Evolutionary conservation across 805 yeast genomes (phyloP).

Genomic region (Ogataea pini): DNA sequence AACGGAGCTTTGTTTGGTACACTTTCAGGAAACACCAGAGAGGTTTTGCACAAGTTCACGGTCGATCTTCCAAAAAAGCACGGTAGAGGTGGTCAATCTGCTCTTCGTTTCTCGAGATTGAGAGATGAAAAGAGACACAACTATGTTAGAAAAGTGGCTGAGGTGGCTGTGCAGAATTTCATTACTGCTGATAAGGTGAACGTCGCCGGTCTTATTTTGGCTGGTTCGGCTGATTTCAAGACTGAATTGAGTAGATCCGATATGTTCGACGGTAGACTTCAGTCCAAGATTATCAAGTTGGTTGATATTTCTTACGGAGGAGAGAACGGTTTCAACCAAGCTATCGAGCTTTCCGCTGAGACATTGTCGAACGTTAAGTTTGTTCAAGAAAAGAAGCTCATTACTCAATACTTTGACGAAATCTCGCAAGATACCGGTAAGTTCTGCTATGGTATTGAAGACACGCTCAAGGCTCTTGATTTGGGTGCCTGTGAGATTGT

Average conservation of each 20-base stretch:
- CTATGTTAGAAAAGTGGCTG: constrained; percentile 97
- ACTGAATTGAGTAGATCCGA: constrained; percentile 92
- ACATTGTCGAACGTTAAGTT: constrained; percentile 95
- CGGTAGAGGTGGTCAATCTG: constrained; percentile 99
- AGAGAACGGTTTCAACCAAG: constrained; percentile 99
- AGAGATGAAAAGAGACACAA: constrained; percentile 99
- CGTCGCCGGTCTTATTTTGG: constrained; percentile 91
- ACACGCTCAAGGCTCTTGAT: constrained; percentile 93
- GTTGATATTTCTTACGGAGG: constrained; percentile 99
- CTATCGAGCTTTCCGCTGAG: constrained; percentile 96
- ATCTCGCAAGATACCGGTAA: constrained; percentile 96
- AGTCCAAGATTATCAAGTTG: constrained; percentile 81
- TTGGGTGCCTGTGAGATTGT: constrained; percentile 93
- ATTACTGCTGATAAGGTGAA: constrained; percentile 93
- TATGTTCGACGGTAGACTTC: constrained; percentile 87
- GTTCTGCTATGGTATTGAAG: constrained; percentile 96
- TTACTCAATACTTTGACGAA: constrained; percentile 91
- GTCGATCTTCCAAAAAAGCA: constrained; percentile 99
- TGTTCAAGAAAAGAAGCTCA: constrained; percentile 95
- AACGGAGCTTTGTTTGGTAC: constrained; percentile 96
- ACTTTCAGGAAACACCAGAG: constrained; percentile 95
- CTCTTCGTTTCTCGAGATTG: constrained; percentile 96
- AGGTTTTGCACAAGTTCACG: constrained; percentile 90
- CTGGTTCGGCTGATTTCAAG: constrained; percentile 99
- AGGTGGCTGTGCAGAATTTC: constrained; percentile 95